Conservation (phyloP, 805 yeast species). For the Wickerhamomyces xylosicus region DNA sequence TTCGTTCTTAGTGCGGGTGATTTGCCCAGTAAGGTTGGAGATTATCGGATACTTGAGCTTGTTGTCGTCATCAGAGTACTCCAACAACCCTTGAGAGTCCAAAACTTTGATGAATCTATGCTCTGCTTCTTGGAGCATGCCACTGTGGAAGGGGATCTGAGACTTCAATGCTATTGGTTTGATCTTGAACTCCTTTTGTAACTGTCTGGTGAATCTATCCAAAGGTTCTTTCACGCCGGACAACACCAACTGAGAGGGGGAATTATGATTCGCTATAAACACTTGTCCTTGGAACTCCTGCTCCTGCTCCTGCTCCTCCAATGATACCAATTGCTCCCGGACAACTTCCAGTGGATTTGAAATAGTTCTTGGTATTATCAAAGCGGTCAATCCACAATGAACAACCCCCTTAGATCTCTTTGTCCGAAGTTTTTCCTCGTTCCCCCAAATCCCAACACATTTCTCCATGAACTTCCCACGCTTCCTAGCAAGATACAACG, state of each 20-base stretch:
- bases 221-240: slow-evolving; percentile 24
- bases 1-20: slow-evolving; percentile 15
- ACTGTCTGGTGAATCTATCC: slow-evolving; percentile 5
- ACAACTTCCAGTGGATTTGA: not conserved
- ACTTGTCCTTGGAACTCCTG: slow-evolving; percentile 6
- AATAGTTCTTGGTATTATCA: slow-evolving; percentile 2
- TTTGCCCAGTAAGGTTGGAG: slow-evolving; percentile 25
- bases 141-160: slow-evolving; percentile 34
- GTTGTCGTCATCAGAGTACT: slow-evolving; percentile 2
- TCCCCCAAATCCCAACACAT: slow-evolving; percentile 12
- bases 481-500: slow-evolving; percentile 18
- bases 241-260: slow-evolving; percentile 28
- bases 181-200: slow-evolving; percentile 15
- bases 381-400: slow-evolving; percentile 9
- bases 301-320: not conserved
- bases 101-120: slow-evolving; percentile 14
- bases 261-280: slow-evolving; percentile 33
- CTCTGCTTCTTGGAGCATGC: slow-evolving; percentile 24
- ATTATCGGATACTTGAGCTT: slow-evolving; percentile 24
- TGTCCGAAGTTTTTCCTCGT: slow-evolving; percentile 27
- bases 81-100: slow-evolving; percentile 4
- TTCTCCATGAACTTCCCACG: slow-evolving; percentile 31
- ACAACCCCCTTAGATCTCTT: slow-evolving; percentile 5
- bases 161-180: slow-evolving; percentile 26
- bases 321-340: not conserved